Evolutionary conservation across 306 rosid genomes (phyloP).

Genomic region (Prunus mongolica): DNA sequence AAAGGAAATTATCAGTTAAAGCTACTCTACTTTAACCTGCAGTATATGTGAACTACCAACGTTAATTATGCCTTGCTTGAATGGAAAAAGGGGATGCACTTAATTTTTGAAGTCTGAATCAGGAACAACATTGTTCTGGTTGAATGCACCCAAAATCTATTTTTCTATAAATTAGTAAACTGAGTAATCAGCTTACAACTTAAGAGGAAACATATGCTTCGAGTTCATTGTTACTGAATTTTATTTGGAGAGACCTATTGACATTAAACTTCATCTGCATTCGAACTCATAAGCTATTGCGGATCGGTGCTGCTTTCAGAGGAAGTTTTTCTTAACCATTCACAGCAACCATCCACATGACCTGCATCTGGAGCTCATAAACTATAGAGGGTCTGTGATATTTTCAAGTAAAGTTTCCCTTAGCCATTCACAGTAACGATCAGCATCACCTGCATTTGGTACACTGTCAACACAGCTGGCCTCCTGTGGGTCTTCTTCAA

Average conservation of each 20-base stretch:
- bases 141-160: no score
- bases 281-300: not conserved
- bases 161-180: no score
- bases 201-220: not conserved
- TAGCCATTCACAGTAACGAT: constrained; percentile 10
- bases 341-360: constrained; percentile 9
- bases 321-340: constrained; percentile 8
- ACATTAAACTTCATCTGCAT: not conserved
- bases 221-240: not conserved
- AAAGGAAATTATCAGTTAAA: no score
- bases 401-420: not conserved
- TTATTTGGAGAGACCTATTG: not conserved
- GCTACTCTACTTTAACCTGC: no score
- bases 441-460: constrained; percentile 14
- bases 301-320: not conserved
- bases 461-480: constrained; percentile 1
- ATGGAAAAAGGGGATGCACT: no score
- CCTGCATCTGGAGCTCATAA: not conserved
- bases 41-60: no score
- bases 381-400: not conserved
- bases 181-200: not conserved
- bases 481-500: constrained; percentile 27
- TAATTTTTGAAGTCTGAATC: no score
- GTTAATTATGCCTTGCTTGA: no score
- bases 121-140: no score